These are phyloP conservation scores for Mortierella antarctica DNA, from an alignment of 192 early-diverging fungal species.

Conservation along the genomic window DNA sequence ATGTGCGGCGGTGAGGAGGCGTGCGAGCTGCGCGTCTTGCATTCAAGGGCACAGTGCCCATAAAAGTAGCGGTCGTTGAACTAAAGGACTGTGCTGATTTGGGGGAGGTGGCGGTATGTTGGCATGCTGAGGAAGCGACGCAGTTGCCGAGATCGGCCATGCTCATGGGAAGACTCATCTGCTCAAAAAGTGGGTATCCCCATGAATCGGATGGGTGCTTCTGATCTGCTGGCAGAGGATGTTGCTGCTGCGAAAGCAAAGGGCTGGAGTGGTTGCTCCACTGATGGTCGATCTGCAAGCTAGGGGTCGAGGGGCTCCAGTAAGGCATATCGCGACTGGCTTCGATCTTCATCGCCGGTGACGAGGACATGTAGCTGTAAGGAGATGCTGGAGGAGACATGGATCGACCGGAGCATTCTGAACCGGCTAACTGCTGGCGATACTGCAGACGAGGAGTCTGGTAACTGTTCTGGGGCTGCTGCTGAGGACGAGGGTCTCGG, in stretches of 20 bases:
- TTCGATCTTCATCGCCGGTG: constrained; percentile 7
- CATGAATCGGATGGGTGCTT: background rate
- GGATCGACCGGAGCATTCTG: constrained; percentile 12
- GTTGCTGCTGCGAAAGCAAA: background rate
- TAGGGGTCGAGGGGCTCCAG: constrained; percentile 39
- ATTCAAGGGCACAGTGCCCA: background rate
- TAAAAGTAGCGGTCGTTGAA: background rate
- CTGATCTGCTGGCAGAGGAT: background rate
- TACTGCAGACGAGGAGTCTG: background rate
- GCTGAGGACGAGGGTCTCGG: background rate
- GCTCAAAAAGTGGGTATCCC: constrained; percentile 30
- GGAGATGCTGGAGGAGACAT: constrained; percentile 8
- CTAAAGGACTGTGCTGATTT: background rate
- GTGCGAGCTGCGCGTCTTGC: background rate
- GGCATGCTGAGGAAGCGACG: constrained; percentile 1
- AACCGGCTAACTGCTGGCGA: background rate
- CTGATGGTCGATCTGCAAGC: constrained; percentile 11
- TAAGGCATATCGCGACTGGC: constrained; percentile 25
- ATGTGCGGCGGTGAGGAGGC: constrained; percentile 2
- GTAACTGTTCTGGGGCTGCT: background rate
- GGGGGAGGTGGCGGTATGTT: background rate
- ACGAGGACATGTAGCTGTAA: constrained; percentile 13
- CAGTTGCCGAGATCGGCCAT: constrained; percentile 2
- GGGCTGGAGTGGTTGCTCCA: constrained; percentile 39
- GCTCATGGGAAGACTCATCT: constrained; percentile 6